These are phyloP conservation scores for Stagonosporopsis tanaceti DNA, from an alignment of 2,329 filamentous ascomycete genomes.

Conservation along the genomic window DNA sequence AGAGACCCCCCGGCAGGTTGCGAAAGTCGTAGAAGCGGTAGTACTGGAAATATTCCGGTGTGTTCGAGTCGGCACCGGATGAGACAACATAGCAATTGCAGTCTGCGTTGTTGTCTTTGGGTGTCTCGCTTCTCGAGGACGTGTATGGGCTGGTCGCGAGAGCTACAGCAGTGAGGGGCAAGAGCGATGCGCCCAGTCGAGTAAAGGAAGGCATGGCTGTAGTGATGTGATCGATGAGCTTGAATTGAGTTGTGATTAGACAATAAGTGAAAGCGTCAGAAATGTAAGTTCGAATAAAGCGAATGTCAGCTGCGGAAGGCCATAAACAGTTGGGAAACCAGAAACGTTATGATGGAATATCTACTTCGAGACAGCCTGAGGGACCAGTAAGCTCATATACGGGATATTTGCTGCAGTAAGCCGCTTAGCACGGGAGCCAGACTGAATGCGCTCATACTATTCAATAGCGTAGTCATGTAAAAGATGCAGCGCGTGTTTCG, in stretches of 20 bases:
- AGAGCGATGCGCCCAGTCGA: constrained; percentile 31
- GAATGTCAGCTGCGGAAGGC: constrained; percentile 21
- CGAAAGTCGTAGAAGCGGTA: constrained; percentile 63
- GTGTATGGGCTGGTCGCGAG: constrained; percentile 38
- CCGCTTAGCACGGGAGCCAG: constrained; percentile 23
- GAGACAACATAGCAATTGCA: constrained; percentile 60
- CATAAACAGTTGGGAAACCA: constrained; percentile 10
- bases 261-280: constrained; percentile 12
- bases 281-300: constrained; percentile 12
- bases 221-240: neutral
- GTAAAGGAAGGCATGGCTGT: constrained; percentile 29
- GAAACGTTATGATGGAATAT: constrained; percentile 8
- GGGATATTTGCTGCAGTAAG: constrained; percentile 14
- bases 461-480: constrained; percentile 14
- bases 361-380: constrained; percentile 3
- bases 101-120: constrained; percentile 45
- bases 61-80: constrained; percentile 48
- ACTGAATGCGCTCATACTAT: constrained; percentile 10
- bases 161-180: constrained; percentile 36
- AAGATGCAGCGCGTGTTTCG: constrained; percentile 20
- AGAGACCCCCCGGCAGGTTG: constrained; percentile 45
- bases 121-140: constrained; percentile 37
- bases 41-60: constrained; percentile 58
- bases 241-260: constrained; percentile 4
- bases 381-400: constrained; percentile 32